These are phyloP conservation scores for Scheffersomyces insectosa DNA, from an alignment of 1,139 yeast species.

Conservation along the genomic window DNA sequence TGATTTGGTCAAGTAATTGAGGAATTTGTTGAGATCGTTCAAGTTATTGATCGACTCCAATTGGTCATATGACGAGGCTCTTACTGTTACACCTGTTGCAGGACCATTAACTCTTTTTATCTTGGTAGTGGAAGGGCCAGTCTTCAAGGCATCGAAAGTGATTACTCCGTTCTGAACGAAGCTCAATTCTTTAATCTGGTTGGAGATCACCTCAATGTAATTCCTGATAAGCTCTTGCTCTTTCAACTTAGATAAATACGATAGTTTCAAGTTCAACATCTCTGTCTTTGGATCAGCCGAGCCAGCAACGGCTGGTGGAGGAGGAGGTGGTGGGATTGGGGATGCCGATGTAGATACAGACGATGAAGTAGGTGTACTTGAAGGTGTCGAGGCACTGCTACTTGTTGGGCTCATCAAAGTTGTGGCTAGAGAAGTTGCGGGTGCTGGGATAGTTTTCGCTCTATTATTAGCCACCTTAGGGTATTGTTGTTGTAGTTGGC, in stretches of 20 bases:
- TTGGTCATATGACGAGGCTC: slow-evolving; percentile 28
- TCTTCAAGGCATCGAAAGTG: slow-evolving; percentile 42
- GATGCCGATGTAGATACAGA: slow-evolving; percentile 1
- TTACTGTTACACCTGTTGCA: slow-evolving; percentile 1
- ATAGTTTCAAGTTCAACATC: slow-evolving; percentile 27
- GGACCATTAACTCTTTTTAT: neutral
- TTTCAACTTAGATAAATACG: slow-evolving; percentile 40
- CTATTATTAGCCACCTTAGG: slow-evolving; percentile 1
- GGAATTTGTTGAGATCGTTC: slow-evolving; percentile 44
- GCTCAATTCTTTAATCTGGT: slow-evolving; percentile 46
- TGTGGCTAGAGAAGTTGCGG: neutral
- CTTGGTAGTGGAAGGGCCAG: slow-evolving; percentile 6
- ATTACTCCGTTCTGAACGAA: slow-evolving; percentile 51
- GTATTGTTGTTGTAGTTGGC: slow-evolving; percentile 6
- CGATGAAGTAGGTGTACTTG: neutral
- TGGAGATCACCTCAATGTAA: slow-evolving; percentile 45
- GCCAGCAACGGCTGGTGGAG: slow-evolving; percentile 11
- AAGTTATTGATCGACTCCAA: slow-evolving; percentile 42
- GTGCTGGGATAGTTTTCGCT: neutral
- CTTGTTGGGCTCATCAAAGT: neutral
- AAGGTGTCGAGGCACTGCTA: neutral
- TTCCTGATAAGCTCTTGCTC: slow-evolving; percentile 48
- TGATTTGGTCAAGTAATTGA: slow-evolving; percentile 41
- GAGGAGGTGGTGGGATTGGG: slow-evolving; percentile 7
- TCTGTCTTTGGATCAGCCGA: slow-evolving; percentile 18